phyloP scores from a whole-genome alignment of 2,329 filamentous ascomycete species.

The Zelopaecilomyces penicillatus region DNA sequence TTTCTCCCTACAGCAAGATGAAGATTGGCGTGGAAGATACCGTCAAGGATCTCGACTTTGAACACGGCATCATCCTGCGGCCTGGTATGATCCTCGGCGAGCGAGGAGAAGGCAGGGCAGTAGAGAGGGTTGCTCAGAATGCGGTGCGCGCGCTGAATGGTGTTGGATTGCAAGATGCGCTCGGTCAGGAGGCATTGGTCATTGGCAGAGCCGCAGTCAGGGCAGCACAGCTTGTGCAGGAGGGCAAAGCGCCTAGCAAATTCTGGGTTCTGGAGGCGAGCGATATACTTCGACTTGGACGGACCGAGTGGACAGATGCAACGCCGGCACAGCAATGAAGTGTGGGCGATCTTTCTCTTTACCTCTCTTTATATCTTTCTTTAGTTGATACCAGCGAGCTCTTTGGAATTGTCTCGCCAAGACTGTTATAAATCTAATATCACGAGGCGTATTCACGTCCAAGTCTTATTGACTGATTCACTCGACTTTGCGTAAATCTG shows the following conservation, averaged over 20 bases:
- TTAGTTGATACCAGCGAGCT: too few species aligned
- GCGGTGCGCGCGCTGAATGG: constrained; percentile 48
- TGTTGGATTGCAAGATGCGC: constrained; percentile 52
- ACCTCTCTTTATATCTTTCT: not conserved
- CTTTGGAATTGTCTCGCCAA: too few species aligned
- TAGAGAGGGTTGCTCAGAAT: constrained; percentile 48
- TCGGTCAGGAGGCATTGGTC: constrained; percentile 66
- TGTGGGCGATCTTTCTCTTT: not conserved
- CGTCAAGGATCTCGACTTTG: constrained; percentile 63
- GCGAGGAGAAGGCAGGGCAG: constrained; percentile 51
- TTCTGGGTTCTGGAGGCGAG: constrained; percentile 50
- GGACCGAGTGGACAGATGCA: constrained; percentile 42
- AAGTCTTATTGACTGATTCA: too few species aligned
- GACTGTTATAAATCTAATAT: too few species aligned
- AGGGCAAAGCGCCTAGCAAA: constrained; percentile 51
- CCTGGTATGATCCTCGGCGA: constrained; percentile 71
- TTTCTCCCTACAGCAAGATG: constrained; percentile 57
- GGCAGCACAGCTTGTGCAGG: constrained; percentile 48
- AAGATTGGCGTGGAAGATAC: constrained; percentile 81
- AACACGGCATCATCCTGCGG: constrained; percentile 63
- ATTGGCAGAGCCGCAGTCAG: constrained; percentile 61
- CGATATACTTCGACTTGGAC: constrained; percentile 62
- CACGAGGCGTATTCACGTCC: too few species aligned
- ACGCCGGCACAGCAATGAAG: not conserved
- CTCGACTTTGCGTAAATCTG: too few species aligned